Evolutionary conservation across 176 grass and related monocot genomes (phyloP).

Genomic region (Cocos nucifera): DNA sequence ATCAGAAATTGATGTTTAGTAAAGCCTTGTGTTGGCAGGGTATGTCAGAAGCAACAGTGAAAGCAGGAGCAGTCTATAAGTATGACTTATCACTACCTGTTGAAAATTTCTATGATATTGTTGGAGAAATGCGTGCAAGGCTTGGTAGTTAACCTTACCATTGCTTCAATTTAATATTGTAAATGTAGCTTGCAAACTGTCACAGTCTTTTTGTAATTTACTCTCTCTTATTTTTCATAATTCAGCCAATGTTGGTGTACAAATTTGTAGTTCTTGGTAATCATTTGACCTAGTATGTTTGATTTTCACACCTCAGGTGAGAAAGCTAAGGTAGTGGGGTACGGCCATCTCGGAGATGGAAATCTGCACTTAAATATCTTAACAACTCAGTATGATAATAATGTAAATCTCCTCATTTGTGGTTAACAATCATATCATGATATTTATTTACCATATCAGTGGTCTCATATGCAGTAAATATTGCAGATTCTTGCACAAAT

Average conservation of each 20-base stretch:
- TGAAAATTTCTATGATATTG: constrained; percentile 75
- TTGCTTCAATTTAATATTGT: background rate
- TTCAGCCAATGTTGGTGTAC: too few relatives aligned
- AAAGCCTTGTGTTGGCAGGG: constrained; percentile 35
- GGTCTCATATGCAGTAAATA: constrained; percentile 19
- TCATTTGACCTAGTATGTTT: too few relatives aligned
- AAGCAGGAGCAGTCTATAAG: constrained; percentile 86
- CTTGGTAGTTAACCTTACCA: constrained; percentile 43
- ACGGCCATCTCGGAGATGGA: constrained; percentile 93
- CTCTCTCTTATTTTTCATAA: too few relatives aligned
- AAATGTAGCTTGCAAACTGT: too few relatives aligned
- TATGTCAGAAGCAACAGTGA: constrained; percentile 87
- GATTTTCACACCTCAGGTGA: constrained; percentile 38
- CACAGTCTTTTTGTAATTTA: too few relatives aligned
- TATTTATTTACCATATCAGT: constrained; percentile 14
- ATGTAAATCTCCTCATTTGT: constrained; percentile 33
- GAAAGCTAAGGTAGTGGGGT: constrained; percentile 59
- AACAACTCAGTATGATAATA: constrained; percentile 56
- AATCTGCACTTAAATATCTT: constrained; percentile 87
- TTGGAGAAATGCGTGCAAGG: constrained; percentile 77
- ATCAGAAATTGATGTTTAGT: too few relatives aligned
- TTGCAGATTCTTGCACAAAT: constrained; percentile 59
- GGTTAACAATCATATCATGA: background rate
- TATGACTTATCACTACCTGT: constrained; percentile 83
- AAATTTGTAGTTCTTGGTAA: too few relatives aligned